A percentile compares a stretch with the other conserved stretches of the same genome.
Evolutionary conservation across 2,329 filamentous ascomycete genomes (phyloP).

Genomic region (Trichoderma gracile): DNA sequence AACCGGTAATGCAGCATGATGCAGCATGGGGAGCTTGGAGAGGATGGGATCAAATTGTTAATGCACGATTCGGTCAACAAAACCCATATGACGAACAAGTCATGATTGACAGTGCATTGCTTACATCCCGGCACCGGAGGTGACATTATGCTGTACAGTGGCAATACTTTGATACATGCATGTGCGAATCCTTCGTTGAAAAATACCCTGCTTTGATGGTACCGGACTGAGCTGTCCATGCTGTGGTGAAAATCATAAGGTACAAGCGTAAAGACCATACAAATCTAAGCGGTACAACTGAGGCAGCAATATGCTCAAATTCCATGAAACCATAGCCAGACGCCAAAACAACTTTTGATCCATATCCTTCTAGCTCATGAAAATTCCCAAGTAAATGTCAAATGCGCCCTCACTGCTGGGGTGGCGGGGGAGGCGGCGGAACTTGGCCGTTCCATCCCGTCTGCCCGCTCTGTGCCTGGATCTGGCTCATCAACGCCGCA

Average conservation of each 20-base stretch:
- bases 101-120: too few relatives aligned
- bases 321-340: neutral
- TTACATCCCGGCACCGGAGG: too few relatives aligned
- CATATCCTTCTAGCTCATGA: neutral
- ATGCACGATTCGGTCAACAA: neutral
- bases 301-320: neutral
- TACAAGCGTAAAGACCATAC: too few relatives aligned
- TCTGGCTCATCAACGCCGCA: constrained; percentile 50
- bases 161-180: too few relatives aligned
- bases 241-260: too few relatives aligned
- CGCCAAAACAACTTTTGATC: neutral
- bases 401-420: neutral
- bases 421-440: constrained; percentile 22
- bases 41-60: too few relatives aligned
- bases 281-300: neutral
- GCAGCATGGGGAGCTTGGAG: neutral
- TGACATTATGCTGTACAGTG: too few relatives aligned
- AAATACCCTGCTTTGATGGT: too few relatives aligned
- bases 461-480: constrained; percentile 38
- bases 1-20: neutral
- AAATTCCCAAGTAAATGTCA: neutral
- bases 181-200: too few relatives aligned
- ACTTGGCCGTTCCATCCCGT: constrained; percentile 19
- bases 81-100: too few relatives aligned
- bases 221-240: too few relatives aligned